A percentile compares a stretch with the other conserved stretches of the same genome.
Evolutionary conservation across 2,329 filamentous ascomycete species (phyloP).

Genomic region (Albifimbria verrucaria): DNA sequence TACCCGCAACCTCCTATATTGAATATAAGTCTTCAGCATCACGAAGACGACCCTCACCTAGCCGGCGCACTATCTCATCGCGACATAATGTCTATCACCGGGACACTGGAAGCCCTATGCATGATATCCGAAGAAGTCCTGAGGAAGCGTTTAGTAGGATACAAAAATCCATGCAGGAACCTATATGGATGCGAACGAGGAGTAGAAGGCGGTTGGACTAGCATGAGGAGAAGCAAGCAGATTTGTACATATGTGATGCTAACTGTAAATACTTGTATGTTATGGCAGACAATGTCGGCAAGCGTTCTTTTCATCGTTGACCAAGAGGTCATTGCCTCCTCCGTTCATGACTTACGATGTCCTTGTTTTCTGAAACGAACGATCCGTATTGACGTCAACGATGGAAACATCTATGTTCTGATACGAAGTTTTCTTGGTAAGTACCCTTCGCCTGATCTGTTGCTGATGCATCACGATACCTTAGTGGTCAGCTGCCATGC

Average conservation of each 20-base stretch:
- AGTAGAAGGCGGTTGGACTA: conserved; percentile 39
- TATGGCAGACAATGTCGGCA: conserved; percentile 25
- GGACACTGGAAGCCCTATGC: conserved; percentile 16
- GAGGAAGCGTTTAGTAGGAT: conserved; percentile 44
- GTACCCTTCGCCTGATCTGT: conserved; percentile 20
- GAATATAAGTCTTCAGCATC: conserved; percentile 30
- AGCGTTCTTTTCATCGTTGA: background rate
- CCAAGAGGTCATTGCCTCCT: background rate
- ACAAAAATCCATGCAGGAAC: conserved; percentile 43
- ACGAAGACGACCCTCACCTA: conserved; percentile 29
- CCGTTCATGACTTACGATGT: conserved; percentile 9
- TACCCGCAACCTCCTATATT: conserved; percentile 30
- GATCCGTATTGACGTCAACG: conserved; percentile 11
- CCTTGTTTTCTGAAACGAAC: conserved; percentile 11
- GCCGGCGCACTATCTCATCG: conserved; percentile 29
- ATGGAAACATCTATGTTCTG: conserved; percentile 11
- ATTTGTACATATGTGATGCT: conserved; percentile 37
- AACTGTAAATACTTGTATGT: conserved; percentile 35
- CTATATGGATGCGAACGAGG: conserved; percentile 36
- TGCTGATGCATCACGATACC: conserved; percentile 19
- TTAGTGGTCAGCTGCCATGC: conserved; percentile 19
- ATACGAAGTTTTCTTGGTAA: conserved; percentile 18
- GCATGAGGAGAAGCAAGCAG: conserved; percentile 25
- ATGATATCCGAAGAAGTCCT: conserved; percentile 40
- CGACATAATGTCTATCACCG: conserved; percentile 27